Evolutionary conservation across 208 protist genomes (phyloP), one percentile per base, ranked within the genome.

Genomic region (Leishmania amazonensis): DNA sequence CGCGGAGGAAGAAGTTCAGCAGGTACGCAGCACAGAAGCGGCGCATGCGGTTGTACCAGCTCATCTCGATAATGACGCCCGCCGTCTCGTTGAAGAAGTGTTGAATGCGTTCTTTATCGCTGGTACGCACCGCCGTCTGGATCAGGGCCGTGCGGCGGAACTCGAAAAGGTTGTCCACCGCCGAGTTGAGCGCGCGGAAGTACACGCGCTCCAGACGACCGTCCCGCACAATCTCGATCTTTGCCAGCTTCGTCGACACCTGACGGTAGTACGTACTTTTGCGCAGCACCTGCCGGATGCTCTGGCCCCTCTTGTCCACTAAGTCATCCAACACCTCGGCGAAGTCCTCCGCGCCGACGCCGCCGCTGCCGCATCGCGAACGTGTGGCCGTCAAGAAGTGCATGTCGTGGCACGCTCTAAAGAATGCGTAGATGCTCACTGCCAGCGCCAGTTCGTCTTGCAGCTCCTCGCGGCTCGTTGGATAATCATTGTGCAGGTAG

Each of bases 191-290:
- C 19, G 92, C 64, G 6, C 91, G 87, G 76, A 95, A 95, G 86
- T 95, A 95, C n/a, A 91, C 89, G n/a, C 85, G 83, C 85, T 93
- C 91, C 40, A 95, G 86, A 49, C 71, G 65, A 24, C 89, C 89
- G 38, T 87, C 81, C 3, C 91, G 87, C 49, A 92, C 73, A 11
- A 95, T 88, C 76, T 95, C 91, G 31, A 95, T 88, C 79, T 87
- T 95, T 13, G 83, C 89, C 28, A 95, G 80, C 75, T 85, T 91
- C n/a, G 58, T 78, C 45, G 85, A 83, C 73, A 95, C 79, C 64
- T 80, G 31, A 3, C 74, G 79, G 81, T 93, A 88, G 57, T 74
- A 87, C 21, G 53, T n/a, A 11, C 83, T 87, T 75, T 86, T 85
- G 35, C 86, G 79, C 81, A 94, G 83, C 62, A 89, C 89, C 68